phyloP scores from a whole-genome alignment of 768 basidiomycete species.

The Rubroboletus pulcherrimus region DNA sequence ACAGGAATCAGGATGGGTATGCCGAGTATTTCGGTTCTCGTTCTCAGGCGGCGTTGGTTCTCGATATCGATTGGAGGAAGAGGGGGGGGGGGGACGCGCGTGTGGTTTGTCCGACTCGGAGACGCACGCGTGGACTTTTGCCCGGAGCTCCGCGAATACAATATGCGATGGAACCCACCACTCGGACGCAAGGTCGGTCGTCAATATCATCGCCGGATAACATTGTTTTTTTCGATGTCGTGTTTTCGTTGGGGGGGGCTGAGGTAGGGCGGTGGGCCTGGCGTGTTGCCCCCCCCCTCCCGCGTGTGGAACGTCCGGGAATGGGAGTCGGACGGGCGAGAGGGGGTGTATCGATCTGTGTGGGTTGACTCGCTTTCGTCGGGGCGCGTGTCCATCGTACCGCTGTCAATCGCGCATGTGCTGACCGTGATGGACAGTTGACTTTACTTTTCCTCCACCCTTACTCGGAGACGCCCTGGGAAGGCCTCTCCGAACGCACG shows the following conservation, averaged over 20 bases:
- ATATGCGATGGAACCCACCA: neutral
- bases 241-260: slow-evolving; percentile 37
- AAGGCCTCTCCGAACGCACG: slow-evolving; percentile 55
- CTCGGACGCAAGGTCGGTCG: neutral
- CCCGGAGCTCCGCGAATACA: too few relatives aligned
- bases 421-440: slow-evolving; percentile 4
- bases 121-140: too few relatives aligned
- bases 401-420: neutral
- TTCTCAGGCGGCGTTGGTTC: neutral
- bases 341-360: slow-evolving; percentile 43
- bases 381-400: slow-evolving; percentile 49
- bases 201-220: slow-evolving; percentile 39
- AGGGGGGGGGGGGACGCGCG: too few relatives aligned
- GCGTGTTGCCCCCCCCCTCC: slow-evolving; percentile 30
- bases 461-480: slow-evolving; percentile 58
- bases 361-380: slow-evolving; percentile 47
- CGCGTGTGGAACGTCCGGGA: neutral
- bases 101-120: too few relatives aligned
- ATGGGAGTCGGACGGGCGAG: neutral
- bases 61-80: too few relatives aligned
- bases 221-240: slow-evolving; percentile 50
- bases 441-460: slow-evolving; percentile 49
- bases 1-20: neutral
- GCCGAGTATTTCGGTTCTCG: neutral
- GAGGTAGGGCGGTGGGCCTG: slow-evolving; percentile 41